Evolutionary conservation across 768 basidiomycete species (phyloP), one percentile per base, ranked within the genome.

Genomic region (Tricholoma sp.): DNA sequence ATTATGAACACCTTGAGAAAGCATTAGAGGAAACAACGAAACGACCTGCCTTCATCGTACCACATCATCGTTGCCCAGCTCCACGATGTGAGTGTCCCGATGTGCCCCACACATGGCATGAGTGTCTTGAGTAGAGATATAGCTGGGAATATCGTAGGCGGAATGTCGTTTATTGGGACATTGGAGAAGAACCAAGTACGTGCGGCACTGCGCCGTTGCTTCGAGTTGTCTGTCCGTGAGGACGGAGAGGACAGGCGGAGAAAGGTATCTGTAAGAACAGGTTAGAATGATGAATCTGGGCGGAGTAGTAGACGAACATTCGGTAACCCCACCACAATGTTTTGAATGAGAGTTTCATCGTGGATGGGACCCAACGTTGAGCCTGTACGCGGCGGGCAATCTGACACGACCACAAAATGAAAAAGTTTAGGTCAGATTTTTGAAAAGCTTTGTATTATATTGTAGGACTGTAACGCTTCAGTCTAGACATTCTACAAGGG

Each of bases 261-360:
- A 90, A 12, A 93, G 81, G 67, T 88, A 91, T 29, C 88, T 90
- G 57, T 32, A 3, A n/a, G 29, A 3, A 3, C 4, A 10, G 21
- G 12, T 46, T 14, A 27, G 22, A 46, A 24, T 4, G 22, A 24
- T 12, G 22, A 14, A 11, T 45, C 24, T 5, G 19, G 10, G 11
- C 18, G 18, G n/a, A 19, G 18, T 19, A 37, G 45, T 7, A 45
- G 24, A 69, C 86, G 51, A 63, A 89, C 89, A 93, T 73, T 56
- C 89, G 79, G 68, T 89, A 94, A 0, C 91, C 91, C 91, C 91
- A 83, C 91, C 91, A 94, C 68, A 83, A 80, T 1, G 85, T 82
- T 65, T 92, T 83, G 19, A 91, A 74, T 1, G 89, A 91, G 11
- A 93, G 72, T 59, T 90, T 83, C 1, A 84, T 86, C 24, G 73